phyloP scores from a whole-genome alignment of 768 basidiomycete species.

The Macrocybe gigantea region DNA sequence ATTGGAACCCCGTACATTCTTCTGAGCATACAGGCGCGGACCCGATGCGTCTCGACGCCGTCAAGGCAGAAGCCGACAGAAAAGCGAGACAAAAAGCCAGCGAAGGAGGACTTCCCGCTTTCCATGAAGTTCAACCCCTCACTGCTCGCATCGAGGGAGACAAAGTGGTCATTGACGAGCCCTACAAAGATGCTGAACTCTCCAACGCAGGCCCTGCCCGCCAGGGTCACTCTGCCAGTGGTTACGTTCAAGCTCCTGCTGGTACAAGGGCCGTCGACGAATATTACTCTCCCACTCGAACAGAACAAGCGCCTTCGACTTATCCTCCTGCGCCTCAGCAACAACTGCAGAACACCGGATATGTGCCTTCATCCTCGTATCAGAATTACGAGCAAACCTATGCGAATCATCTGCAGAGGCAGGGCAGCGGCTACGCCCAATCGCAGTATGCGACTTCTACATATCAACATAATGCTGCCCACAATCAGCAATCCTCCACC shows the following conservation, averaged over 20 bases:
- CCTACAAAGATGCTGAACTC: constrained; percentile 17
- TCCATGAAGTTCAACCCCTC: constrained; percentile 71
- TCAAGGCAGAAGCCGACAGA: constrained; percentile 82
- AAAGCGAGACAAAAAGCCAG: constrained; percentile 57
- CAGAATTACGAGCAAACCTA: too few species aligned
- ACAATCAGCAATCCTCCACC: constrained; percentile 27
- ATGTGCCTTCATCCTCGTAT: constrained; percentile 25
- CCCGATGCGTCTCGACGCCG: constrained; percentile 73
- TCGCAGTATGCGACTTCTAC: constrained; percentile 18
- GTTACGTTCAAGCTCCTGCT: constrained; percentile 58
- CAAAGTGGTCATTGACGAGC: constrained; percentile 43
- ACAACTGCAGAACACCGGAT: constrained; percentile 32
- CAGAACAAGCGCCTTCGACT: constrained; percentile 18
- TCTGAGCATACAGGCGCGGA: constrained; percentile 40
- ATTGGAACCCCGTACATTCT: constrained; percentile 31
- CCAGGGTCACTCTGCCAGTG: constrained; percentile 36
- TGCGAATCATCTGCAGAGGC: constrained; percentile 1
- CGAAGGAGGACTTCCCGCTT: constrained; percentile 71
- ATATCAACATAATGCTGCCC: constrained; percentile 23
- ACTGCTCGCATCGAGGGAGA: constrained; percentile 54
- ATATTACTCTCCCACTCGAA: constrained; percentile 47
- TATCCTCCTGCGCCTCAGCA: constrained; percentile 45
- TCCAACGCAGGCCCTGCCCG: constrained; percentile 24
- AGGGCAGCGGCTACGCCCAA: constrained; percentile 17
- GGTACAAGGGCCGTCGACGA: constrained; percentile 74